These are phyloP conservation scores for Trebouxia sp. DNA, from an alignment of 139 green algal species.

Conservation along the genomic window DNA sequence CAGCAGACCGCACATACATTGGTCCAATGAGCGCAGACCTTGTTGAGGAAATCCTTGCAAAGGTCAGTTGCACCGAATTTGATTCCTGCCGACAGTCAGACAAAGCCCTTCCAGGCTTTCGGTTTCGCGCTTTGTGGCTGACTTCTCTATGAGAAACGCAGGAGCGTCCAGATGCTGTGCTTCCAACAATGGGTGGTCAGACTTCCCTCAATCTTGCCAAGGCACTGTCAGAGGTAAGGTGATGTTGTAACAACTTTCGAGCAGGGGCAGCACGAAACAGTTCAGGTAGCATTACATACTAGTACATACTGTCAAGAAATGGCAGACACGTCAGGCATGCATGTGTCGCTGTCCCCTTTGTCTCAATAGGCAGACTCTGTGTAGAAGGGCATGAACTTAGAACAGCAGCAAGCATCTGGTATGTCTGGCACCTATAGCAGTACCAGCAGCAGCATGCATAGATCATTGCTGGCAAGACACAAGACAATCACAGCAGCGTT, in stretches of 20 bases:
- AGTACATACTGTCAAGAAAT: too few relatives aligned
- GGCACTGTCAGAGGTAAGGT: slow-evolving; percentile 80
- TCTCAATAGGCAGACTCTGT: too few relatives aligned
- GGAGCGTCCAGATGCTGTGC: slow-evolving; percentile 95
- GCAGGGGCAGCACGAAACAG: too few relatives aligned
- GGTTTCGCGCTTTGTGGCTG: background rate
- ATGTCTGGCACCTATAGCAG: too few relatives aligned
- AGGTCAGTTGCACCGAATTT: slow-evolving; percentile 22
- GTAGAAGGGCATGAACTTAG: too few relatives aligned
- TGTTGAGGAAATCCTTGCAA: slow-evolving; percentile 80
- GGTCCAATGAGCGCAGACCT: slow-evolving; percentile 96
- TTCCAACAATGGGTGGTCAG: slow-evolving; percentile 99
- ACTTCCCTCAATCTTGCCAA: slow-evolving; percentile 98
- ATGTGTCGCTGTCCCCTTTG: too few relatives aligned
- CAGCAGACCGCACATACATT: slow-evolving; percentile 96
- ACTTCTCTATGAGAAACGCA: slow-evolving; percentile 32
- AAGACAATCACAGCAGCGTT: too few relatives aligned
- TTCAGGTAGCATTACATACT: too few relatives aligned
- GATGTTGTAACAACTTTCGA: background rate
- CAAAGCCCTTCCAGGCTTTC: background rate
- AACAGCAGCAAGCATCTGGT: too few relatives aligned
- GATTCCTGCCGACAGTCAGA: background rate
- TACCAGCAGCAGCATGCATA: too few relatives aligned
- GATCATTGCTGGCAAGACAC: too few relatives aligned
- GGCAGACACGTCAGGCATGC: too few relatives aligned